Percentiles rank a stretch among this genome's conserved stretches.
phyloP scores from a whole-genome alignment of 768 basidiomycete species.

The Imleria badia region DNA sequence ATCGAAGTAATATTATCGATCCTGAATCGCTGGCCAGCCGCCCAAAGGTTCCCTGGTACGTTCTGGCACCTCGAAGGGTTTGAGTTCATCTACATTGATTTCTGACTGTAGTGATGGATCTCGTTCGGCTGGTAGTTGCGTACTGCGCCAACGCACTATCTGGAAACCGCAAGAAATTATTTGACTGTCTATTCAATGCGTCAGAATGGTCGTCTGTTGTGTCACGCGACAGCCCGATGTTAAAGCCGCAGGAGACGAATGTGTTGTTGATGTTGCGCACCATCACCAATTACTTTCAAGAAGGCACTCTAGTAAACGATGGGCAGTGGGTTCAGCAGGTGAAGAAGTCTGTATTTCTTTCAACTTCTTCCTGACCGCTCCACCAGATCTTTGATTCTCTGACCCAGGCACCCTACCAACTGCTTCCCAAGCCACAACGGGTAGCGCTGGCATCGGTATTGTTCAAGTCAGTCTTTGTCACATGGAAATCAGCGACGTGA shows the following conservation, averaged over 20 bases:
- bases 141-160: slow-evolving; percentile 57
- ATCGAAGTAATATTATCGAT: slow-evolving; percentile 62
- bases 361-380: slow-evolving; percentile 6
- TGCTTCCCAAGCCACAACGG: slow-evolving; percentile 67
- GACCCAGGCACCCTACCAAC: slow-evolving; percentile 47
- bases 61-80: not conserved
- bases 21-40: slow-evolving; percentile 71
- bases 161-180: slow-evolving; percentile 49
- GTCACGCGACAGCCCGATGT: slow-evolving; percentile 53
- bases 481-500: not conserved
- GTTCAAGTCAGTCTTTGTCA: slow-evolving; percentile 70
- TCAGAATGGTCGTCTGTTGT: slow-evolving; percentile 55
- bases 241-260: slow-evolving; percentile 83
- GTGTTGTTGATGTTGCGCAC: slow-evolving; percentile 75
- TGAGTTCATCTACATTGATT: not conserved
- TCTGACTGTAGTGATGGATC: slow-evolving; percentile 68
- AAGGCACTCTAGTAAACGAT: slow-evolving; percentile 42
- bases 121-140: slow-evolving; percentile 72
- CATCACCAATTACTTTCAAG: slow-evolving; percentile 76
- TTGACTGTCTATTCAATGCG: slow-evolving; percentile 62
- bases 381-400: slow-evolving; percentile 58
- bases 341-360: slow-evolving; percentile 1
- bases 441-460: slow-evolving; percentile 78
- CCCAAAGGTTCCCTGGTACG: slow-evolving; percentile 71
- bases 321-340: slow-evolving; percentile 56